Evolutionary conservation across 2,329 filamentous ascomycete species (phyloP).

Genomic region (Aspergillus sp.): DNA sequence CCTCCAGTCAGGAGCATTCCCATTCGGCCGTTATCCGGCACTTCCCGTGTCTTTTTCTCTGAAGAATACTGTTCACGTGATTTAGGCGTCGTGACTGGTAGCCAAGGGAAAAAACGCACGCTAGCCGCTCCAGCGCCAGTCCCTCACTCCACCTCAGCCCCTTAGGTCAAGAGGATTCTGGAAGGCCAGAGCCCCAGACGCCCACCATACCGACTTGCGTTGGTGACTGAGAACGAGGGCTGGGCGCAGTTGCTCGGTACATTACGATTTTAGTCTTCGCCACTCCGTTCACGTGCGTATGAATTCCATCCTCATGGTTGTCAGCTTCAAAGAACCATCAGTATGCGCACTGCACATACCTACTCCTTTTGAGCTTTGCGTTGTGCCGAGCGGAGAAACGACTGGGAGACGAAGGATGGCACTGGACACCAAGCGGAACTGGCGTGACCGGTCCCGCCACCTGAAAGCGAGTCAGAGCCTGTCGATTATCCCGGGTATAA

Average conservation of each 20-base stretch:
- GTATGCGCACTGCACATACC: background rate
- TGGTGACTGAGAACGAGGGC: background rate
- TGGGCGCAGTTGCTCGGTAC: background rate
- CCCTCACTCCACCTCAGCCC: background rate
- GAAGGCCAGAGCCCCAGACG: background rate
- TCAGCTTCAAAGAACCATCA: background rate
- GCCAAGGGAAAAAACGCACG: background rate
- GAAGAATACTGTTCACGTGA: background rate
- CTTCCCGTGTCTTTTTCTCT: background rate
- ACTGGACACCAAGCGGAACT: background rate
- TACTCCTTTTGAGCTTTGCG: background rate
- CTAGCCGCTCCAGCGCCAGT: background rate
- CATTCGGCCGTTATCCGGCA: too few species aligned
- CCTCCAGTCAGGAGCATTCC: too few species aligned
- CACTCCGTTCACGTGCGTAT: background rate
- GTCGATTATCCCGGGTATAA: slow-evolving; percentile 9
- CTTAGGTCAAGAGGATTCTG: background rate
- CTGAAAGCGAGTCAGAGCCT: slow-evolving; percentile 1
- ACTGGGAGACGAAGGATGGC: background rate
- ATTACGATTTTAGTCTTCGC: background rate
- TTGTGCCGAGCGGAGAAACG: background rate
- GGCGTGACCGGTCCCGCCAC: background rate
- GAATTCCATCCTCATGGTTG: background rate
- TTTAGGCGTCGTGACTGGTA: background rate
- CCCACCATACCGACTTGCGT: background rate